Base-by-base conservation (phyloP, 495 filamentous ascomycete genomes). In the Chaetomium fimeti region DNA sequence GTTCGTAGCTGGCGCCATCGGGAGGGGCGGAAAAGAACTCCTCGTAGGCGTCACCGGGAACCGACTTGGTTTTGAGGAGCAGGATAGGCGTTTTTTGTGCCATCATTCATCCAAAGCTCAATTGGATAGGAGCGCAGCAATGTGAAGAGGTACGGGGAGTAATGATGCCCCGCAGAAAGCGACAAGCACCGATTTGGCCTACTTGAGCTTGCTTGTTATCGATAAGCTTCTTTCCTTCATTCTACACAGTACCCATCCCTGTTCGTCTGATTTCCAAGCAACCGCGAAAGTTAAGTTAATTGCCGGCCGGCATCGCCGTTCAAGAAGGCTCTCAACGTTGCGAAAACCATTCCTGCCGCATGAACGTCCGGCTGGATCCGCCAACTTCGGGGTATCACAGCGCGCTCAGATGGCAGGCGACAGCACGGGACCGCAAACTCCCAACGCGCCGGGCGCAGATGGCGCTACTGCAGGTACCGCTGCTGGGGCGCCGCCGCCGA, bases 1-100 rank as follows among this genome's bases (percentile, higher is more conserved):
- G 90, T 12, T 79, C 75, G 61, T 87, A 88, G 38, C 73, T 67
- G 61, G 74, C 70, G 59, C 78, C 71, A 47, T 78, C 67, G 27
- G 68, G 57, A 28, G 74, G 43, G 15, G 73, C 57, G 42, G 83
- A 78, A 75, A 98, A 92, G 66, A 85, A 84, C 51, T 90, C 86
- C 53, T 89, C 84, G 74, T 98, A 98, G 29, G 84, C 82, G 75
- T 98, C 93, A 13, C 78, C 79, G 0, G 92, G 91, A 2, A 77
- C 80, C 3, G 92, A 96, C 72, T 84, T 87, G 11, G 92, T 96
- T 76, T 98, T 98, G 59, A 98, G 85, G 22, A 98, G 84, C 43
- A 96, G 82, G 32, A 97, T 69, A 1, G 89, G 89, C 16, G 82
- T 80, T 36, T 68, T 75, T 6, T 54, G 53, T 27, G 66, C 11